These are phyloP conservation scores for Rhynchospora breviuscula DNA, from an alignment of 176 grass and related monocot genomes.

Conservation along the genomic window DNA sequence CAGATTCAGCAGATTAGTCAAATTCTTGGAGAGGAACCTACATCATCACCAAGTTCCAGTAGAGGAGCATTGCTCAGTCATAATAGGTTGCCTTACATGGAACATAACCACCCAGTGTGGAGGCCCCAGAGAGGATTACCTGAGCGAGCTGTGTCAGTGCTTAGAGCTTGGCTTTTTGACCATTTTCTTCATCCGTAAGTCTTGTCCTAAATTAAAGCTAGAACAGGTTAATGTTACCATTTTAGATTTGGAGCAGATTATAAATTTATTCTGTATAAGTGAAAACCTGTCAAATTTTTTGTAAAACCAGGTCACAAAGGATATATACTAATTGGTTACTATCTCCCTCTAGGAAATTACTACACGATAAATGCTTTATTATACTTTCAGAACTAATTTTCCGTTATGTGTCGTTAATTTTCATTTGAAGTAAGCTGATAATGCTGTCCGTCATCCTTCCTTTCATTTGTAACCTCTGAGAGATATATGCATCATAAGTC, in stretches of 20 bases:
- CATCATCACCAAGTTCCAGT: slow-evolving; percentile 29
- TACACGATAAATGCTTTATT: too few relatives aligned
- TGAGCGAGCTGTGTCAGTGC: slow-evolving; percentile 39
- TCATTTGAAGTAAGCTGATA: too few relatives aligned
- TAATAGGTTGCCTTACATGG: slow-evolving; percentile 24
- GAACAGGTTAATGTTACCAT: background rate
- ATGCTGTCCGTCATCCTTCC: too few relatives aligned
- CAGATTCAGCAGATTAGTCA: slow-evolving; percentile 36
- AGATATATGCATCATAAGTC: too few relatives aligned
- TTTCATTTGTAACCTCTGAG: too few relatives aligned
- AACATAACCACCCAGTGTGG: slow-evolving; percentile 43
- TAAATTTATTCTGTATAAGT: background rate
- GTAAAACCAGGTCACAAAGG: too few relatives aligned
- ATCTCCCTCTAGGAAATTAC: too few relatives aligned
- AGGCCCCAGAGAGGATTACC: slow-evolving; percentile 48
- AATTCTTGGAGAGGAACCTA: slow-evolving; percentile 39
- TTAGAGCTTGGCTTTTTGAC: slow-evolving; percentile 52
- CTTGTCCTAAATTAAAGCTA: background rate
- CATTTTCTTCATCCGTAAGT: slow-evolving; percentile 63
- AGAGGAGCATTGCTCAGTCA: slow-evolving; percentile 15
- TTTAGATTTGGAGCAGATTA: background rate
- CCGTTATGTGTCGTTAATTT: too few relatives aligned
- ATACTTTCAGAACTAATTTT: too few relatives aligned
- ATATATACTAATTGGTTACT: too few relatives aligned
- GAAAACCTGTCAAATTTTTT: background rate